Evolutionary conservation across 1,284 basidiomycete species (phyloP).

Genomic region (Ceratobasidium sp.): DNA sequence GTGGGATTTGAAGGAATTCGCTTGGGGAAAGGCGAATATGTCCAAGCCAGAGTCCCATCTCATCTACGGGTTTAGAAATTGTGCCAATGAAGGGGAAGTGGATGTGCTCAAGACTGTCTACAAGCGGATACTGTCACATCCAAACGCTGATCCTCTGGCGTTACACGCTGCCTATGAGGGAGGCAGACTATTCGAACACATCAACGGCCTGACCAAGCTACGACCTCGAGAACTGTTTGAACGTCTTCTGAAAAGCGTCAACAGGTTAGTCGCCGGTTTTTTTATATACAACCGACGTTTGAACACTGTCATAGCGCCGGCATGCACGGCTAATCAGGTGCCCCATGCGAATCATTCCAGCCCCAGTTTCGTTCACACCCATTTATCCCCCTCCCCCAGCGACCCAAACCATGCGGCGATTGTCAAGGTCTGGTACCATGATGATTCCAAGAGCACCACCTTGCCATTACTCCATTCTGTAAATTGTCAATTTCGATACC

Average conservation of each 20-base stretch:
- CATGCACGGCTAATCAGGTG: too few relatives aligned
- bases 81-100: conserved; percentile 51
- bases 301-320: too few relatives aligned
- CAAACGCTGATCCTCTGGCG: conserved; percentile 52
- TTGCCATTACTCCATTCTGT: too few relatives aligned
- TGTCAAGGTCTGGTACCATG: too few relatives aligned
- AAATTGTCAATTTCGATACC: too few relatives aligned
- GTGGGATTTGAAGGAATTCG: conserved; percentile 56
- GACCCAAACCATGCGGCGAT: too few relatives aligned
- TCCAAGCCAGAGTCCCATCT: conserved; percentile 48
- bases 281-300: not conserved
- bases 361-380: too few relatives aligned
- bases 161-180: conserved; percentile 56
- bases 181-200: conserved; percentile 54
- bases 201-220: not conserved
- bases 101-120: conserved; percentile 55
- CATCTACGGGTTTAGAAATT: conserved; percentile 59
- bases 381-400: too few relatives aligned
- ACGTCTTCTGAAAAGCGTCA: not conserved
- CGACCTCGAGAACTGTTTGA: not conserved
- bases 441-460: too few relatives aligned
- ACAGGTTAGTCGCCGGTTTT: not conserved
- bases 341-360: too few relatives aligned
- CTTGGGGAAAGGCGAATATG: not conserved
- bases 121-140: conserved; percentile 52